phyloP scores from a whole-genome alignment of 1,284 basidiomycete species.

The Ustilago shanxiensis region DNA sequence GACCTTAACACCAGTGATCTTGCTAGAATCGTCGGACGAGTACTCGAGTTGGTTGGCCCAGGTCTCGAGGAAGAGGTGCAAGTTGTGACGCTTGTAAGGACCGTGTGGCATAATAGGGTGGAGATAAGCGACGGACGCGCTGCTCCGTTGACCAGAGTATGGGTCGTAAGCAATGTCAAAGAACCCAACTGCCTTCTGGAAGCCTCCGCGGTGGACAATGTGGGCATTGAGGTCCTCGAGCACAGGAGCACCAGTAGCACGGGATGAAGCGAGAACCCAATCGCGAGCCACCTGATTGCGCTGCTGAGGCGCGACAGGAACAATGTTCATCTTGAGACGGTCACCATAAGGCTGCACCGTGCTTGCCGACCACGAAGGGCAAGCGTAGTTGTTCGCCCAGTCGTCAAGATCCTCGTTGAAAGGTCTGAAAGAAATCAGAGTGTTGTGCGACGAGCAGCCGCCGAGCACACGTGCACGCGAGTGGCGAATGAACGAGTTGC shows the following conservation, averaged over 20 bases:
- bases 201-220: slow-evolving; percentile 65
- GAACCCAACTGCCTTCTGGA: slow-evolving; percentile 68
- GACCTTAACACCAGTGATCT: slow-evolving; percentile 61
- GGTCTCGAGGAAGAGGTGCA: slow-evolving; percentile 70
- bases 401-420: slow-evolving; percentile 70
- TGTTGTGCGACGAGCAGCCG: slow-evolving; percentile 71
- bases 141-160: slow-evolving; percentile 65
- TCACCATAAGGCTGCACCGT: slow-evolving; percentile 69
- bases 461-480: slow-evolving; percentile 69
- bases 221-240: slow-evolving; percentile 68
- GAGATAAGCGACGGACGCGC: slow-evolving; percentile 69
- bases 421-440: slow-evolving; percentile 70
- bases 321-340: slow-evolving; percentile 69
- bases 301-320: slow-evolving; percentile 69
- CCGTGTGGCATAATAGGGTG: slow-evolving; percentile 70
- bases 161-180: slow-evolving; percentile 70
- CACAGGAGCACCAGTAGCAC: slow-evolving; percentile 65
- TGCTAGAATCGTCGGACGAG: slow-evolving; percentile 42
- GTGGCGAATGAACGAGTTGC: slow-evolving; percentile 71
- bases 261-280: slow-evolving; percentile 65
- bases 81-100: slow-evolving; percentile 64
- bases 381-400: slow-evolving; percentile 67
- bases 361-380: slow-evolving; percentile 63
- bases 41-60: slow-evolving; percentile 66
- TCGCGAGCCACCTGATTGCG: slow-evolving; percentile 69